These are phyloP conservation scores for Lodderomyces orthopsilosis DNA, from an alignment of 1,139 yeast species.

Conservation along the genomic window DNA sequence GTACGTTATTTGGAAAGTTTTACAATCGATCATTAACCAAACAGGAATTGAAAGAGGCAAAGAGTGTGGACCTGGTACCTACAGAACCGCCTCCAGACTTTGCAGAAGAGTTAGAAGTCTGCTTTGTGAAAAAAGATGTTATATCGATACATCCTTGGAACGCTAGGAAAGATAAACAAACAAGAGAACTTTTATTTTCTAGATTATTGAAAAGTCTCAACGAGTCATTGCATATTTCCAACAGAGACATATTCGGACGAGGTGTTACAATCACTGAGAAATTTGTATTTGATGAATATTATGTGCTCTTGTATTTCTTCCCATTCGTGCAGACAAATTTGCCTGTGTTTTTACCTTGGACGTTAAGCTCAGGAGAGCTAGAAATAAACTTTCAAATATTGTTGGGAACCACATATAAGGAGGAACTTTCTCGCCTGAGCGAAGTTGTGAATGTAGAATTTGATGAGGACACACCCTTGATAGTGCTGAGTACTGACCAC, in stretches of 20 bases:
- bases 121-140: constrained; percentile 17
- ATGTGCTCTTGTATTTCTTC: constrained; percentile 23
- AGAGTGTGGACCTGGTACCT: not conserved
- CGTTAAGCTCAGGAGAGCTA: constrained; percentile 24
- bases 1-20: constrained; percentile 15
- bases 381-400: constrained; percentile 3
- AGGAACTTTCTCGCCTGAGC: constrained; percentile 1
- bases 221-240: constrained; percentile 12
- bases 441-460: not conserved
- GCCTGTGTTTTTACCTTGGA: constrained; percentile 19
- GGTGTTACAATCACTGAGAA: constrained; percentile 14
- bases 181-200: constrained; percentile 12
- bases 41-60: constrained; percentile 8
- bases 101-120: constrained; percentile 17
- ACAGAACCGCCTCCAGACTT: constrained; percentile 21
- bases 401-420: not conserved
- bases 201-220: constrained; percentile 17
- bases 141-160: constrained; percentile 7
- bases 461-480: not conserved
- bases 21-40: constrained; percentile 8
- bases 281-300: constrained; percentile 21
- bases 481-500: not conserved
- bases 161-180: constrained; percentile 7
- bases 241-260: constrained; percentile 27
- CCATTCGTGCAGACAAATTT: constrained; percentile 18